Percentiles rank a stretch among this genome's conserved stretches.
phyloP scores from a whole-genome alignment of 495 filamentous ascomycete genomes.

The Penicillium cosmopolitanum region DNA sequence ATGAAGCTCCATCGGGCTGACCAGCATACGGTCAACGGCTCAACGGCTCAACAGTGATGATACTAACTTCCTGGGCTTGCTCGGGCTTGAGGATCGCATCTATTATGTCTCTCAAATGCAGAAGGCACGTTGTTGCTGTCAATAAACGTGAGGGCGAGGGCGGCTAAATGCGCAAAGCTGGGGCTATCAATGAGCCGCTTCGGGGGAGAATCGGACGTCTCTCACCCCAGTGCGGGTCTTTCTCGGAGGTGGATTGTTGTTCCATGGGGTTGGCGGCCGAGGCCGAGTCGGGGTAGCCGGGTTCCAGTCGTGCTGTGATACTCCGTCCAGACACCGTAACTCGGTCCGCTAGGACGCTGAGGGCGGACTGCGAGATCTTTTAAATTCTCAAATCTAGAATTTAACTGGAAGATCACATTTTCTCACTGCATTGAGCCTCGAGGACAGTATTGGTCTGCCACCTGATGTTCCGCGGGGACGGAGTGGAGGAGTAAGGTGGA shows the following conservation, averaged over 20 bases:
- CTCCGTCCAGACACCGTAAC: background rate
- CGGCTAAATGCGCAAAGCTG: background rate
- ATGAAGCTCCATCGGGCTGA: background rate
- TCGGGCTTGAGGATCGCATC: no score
- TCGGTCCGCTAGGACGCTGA: no score
- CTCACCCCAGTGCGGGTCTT: constrained; percentile 4
- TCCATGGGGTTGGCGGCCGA: background rate
- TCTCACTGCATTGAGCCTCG: no score
- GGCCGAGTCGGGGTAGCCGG: constrained; percentile 1
- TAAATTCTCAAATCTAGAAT: no score
- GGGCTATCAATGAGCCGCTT: background rate
- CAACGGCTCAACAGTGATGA: background rate
- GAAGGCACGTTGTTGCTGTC: background rate
- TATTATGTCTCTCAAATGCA: no score
- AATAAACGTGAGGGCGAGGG: background rate
- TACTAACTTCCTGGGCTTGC: background rate
- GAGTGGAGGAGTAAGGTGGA: background rate
- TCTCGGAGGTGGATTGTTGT: background rate
- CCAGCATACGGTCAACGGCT: background rate
- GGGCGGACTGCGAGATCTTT: no score
- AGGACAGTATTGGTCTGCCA: no score
- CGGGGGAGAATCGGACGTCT: constrained; percentile 2
- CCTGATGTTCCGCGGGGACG: background rate
- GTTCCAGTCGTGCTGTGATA: background rate
- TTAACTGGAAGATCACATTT: no score